Conservation (phyloP, 2,329 filamentous ascomycete species). For the Teratosphaeria epicoccoides region DNA sequence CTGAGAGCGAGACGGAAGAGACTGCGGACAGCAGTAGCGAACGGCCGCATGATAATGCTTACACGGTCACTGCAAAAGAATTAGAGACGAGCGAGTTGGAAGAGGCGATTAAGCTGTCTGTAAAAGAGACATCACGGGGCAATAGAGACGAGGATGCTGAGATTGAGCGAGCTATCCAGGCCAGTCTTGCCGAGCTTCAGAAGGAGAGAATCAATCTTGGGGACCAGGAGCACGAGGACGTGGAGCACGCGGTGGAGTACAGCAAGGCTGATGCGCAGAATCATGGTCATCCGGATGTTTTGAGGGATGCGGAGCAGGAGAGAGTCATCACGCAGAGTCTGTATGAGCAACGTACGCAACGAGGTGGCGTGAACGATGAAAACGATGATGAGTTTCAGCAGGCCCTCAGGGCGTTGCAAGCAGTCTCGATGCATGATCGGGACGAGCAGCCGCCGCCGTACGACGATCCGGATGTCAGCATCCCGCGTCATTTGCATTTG, state of each 20-base stretch:
- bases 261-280: constrained; percentile 27
- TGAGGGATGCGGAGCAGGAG: constrained; percentile 32
- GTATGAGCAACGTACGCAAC: constrained; percentile 27
- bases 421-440: constrained; percentile 3
- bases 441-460: constrained; percentile 11
- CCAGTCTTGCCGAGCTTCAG: constrained; percentile 54
- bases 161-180: constrained; percentile 63
- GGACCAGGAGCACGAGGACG: constrained; percentile 28
- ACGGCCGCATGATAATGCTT: not conserved
- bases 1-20: not conserved
- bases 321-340: constrained; percentile 36
- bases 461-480: constrained; percentile 6
- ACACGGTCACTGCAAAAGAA: constrained; percentile 4
- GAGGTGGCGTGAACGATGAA: not conserved
- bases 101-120: constrained; percentile 58
- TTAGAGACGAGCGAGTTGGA: constrained; percentile 45
- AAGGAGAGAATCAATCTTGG: constrained; percentile 22
- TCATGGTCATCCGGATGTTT: constrained; percentile 3
- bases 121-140: constrained; percentile 59
- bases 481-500: constrained; percentile 14
- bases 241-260: constrained; percentile 38
- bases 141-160: constrained; percentile 58
- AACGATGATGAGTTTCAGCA: constrained; percentile 16
- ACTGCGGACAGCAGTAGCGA: not conserved
- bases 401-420: constrained; percentile 4